phyloP scores from a whole-genome alignment of 257 asterid genomes.

The Fraxinus pennsylvanica region DNA sequence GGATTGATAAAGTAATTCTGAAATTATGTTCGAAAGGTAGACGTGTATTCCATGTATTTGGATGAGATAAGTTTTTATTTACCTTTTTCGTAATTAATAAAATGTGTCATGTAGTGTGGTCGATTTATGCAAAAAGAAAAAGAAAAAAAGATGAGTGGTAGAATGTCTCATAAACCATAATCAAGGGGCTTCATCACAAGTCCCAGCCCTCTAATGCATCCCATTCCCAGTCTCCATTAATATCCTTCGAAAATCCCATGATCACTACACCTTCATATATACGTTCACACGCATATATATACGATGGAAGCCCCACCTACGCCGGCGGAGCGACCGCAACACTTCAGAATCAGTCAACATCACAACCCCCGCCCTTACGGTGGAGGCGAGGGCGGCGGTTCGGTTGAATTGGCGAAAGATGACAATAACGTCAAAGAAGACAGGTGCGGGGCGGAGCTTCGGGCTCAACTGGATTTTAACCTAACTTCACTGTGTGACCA shows the following conservation, averaged over 20 bases:
- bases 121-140: too few species aligned
- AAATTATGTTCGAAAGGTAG: too few species aligned
- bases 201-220: conserved; percentile 22
- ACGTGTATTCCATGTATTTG: too few species aligned
- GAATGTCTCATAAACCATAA: not conserved
- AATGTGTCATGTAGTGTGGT: too few species aligned
- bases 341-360: conserved; percentile 30
- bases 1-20: too few species aligned
- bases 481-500: conserved; percentile 91
- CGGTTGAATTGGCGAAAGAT: conserved; percentile 66
- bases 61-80: too few species aligned
- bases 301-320: conserved; percentile 45
- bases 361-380: conserved; percentile 39
- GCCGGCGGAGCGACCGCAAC: conserved; percentile 35
- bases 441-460: conserved; percentile 52
- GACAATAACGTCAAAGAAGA: conserved; percentile 35
- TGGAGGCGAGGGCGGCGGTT: conserved; percentile 55
- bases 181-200: not conserved
- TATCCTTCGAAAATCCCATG: not conserved
- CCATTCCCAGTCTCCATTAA: conserved; percentile 6
- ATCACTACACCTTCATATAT: conserved; percentile 16
- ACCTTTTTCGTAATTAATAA: too few species aligned
- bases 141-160: not conserved
- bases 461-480: conserved; percentile 65
- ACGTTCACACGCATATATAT: not conserved